Conservation (phyloP, 305 asterid species). For the Rubia occidens region DNA sequence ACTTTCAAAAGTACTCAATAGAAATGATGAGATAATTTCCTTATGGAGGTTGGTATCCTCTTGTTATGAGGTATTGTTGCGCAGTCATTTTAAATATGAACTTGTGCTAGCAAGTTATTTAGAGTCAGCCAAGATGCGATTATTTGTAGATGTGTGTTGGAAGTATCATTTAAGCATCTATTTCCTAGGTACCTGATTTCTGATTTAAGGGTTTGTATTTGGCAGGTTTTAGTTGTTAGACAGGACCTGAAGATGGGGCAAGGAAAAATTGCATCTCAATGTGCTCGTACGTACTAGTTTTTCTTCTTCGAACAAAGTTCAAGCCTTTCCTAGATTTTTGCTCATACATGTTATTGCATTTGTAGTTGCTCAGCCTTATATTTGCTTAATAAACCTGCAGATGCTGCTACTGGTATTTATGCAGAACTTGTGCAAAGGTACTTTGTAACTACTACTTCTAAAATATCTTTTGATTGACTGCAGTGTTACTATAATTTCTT, state of each 20-base stretch:
- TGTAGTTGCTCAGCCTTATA: constrained; percentile 4
- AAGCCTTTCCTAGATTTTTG: too few relatives aligned
- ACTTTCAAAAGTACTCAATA: neutral
- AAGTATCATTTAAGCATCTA: neutral
- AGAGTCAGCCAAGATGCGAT: too few relatives aligned
- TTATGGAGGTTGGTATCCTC: too few relatives aligned
- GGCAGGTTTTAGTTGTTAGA: constrained; percentile 85
- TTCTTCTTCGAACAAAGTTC: neutral
- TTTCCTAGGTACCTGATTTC: neutral
- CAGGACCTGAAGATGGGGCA: constrained; percentile 90
- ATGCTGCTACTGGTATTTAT: constrained; percentile 94
- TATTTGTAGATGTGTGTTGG: neutral
- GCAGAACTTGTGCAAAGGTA: constrained; percentile 86
- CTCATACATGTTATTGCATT: neutral
- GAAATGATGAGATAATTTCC: neutral
- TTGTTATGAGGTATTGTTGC: neutral
- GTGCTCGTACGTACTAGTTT: constrained; percentile 68
- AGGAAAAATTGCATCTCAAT: constrained; percentile 92
- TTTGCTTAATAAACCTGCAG: constrained; percentile 32
- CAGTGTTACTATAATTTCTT: neutral
- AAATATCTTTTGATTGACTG: neutral
- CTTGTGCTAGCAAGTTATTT: neutral
- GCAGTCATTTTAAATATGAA: neutral
- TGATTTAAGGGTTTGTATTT: constrained; percentile 15
- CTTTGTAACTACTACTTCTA: neutral